Evolutionary conservation across 768 basidiomycete species (phyloP).

Genomic region (Tricholoma sp.): DNA sequence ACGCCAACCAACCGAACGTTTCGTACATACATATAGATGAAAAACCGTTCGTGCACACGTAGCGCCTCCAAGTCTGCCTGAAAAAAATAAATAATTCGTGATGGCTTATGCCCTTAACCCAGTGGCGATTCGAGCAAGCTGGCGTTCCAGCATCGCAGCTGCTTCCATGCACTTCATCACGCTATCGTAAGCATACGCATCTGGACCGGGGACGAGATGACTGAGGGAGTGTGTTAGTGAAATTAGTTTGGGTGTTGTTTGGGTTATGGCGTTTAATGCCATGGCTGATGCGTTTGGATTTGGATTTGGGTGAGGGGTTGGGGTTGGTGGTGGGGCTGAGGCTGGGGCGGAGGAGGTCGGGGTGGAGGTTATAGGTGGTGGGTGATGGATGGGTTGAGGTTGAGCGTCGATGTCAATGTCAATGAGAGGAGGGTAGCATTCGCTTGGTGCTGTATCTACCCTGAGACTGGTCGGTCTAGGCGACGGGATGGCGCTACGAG

Average conservation of each 20-base stretch:
- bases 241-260: slow-evolving; percentile 1
- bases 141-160: slow-evolving; percentile 6
- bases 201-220: too few species aligned
- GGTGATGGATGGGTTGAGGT: background rate
- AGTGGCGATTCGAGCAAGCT: slow-evolving; percentile 5
- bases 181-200: background rate
- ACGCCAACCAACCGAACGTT: too few species aligned
- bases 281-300: background rate
- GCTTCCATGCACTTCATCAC: slow-evolving; percentile 9
- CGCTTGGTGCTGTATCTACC: too few species aligned
- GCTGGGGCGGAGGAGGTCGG: too few species aligned
- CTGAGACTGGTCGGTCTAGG: background rate
- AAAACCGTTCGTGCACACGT: too few species aligned
- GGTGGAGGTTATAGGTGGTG: background rate
- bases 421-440: background rate
- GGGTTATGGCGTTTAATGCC: background rate
- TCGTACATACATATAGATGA: too few species aligned
- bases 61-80: too few species aligned
- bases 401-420: too few species aligned
- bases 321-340: background rate
- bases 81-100: too few species aligned
- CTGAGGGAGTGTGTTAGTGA: slow-evolving; percentile 2
- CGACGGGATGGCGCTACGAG: background rate
- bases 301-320: background rate
- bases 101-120: background rate